Evolutionary conservation across 2,329 filamentous ascomycete species (phyloP), one percentile per base, ranked within the genome.

Genomic region (Xylariomycetidae sp.): DNA sequence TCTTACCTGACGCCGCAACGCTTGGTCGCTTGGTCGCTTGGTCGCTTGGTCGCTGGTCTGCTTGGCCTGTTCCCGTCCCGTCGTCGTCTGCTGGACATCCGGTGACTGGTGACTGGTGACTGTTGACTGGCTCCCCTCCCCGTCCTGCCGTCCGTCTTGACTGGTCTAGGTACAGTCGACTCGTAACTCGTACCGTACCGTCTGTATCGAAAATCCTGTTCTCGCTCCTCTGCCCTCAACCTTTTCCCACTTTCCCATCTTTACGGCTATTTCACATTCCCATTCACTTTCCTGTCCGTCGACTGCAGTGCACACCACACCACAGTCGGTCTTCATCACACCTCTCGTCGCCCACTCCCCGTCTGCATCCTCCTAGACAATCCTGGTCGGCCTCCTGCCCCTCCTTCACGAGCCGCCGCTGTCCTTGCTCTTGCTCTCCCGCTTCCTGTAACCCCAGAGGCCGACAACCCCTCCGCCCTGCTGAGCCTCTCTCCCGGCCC

Each of bases 131-230:
- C n/a, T n/a, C n/a, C n/a, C n/a, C n/a, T n/a, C n/a, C n/a, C n/a
- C n/a, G n/a, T n/a, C n/a, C n/a, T n/a, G n/a, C n/a, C n/a, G n/a
- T n/a, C n/a, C n/a, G n/a, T n/a, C n/a, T n/a, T n/a, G n/a, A n/a
- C n/a, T n/a, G n/a, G n/a, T n/a, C n/a, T n/a, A n/a, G n/a, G n/a
- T n/a, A n/a, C n/a, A n/a, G n/a, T n/a, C n/a, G n/a, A n/a, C n/a
- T n/a, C n/a, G n/a, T n/a, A n/a, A n/a, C n/a, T n/a, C n/a, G n/a
- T 16, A 15, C 20, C 25, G 9, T 7, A 4, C 29, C 22, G 19
- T 19, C 29, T n/a, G 29, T 17, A 6, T 27, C 14, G 17, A 34
- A 40, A 43, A 43, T 49, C 44, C 48, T 46, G 43, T 41, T 51
- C 40, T 35, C 34, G n/a, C n/a, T n/a, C n/a, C n/a, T n/a, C n/a